Percentiles rank a stretch among this genome's conserved stretches.
Evolutionary conservation across 2,329 filamentous ascomycete genomes (phyloP).

Genomic region (Fusarium praegraminearum): DNA sequence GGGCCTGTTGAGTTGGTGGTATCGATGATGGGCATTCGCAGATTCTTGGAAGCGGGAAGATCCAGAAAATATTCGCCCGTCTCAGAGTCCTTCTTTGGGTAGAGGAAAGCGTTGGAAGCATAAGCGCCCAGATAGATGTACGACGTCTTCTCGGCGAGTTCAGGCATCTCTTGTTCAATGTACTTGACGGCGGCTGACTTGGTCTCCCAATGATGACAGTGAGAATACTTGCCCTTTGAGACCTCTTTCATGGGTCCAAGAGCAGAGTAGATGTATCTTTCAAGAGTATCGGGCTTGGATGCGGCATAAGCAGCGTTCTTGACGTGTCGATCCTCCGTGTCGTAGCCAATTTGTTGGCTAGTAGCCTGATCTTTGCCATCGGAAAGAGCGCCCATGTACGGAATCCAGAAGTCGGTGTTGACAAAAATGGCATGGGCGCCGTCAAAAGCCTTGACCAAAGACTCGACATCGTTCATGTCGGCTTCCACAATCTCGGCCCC

Average conservation of each 20-base stretch:
- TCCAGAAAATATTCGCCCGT: slow-evolving; percentile 51
- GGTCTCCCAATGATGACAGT: slow-evolving; percentile 62
- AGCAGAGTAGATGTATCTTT: slow-evolving; percentile 62
- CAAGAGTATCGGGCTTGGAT: slow-evolving; percentile 53
- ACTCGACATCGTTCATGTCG: slow-evolving; percentile 56
- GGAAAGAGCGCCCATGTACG: slow-evolving; percentile 56
- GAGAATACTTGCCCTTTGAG: slow-evolving; percentile 57
- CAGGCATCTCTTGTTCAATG: slow-evolving; percentile 56
- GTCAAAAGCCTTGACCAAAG: slow-evolving; percentile 56
- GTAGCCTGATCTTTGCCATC: slow-evolving; percentile 51
- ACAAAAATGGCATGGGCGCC: slow-evolving; percentile 62
- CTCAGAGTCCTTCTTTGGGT: slow-evolving; percentile 41
- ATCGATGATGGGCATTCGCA: slow-evolving; percentile 56
- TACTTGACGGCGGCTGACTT: slow-evolving; percentile 63
- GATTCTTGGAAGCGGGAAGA: slow-evolving; percentile 44
- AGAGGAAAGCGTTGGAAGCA: slow-evolving; percentile 39
- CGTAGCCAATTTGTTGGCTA: slow-evolving; percentile 55
- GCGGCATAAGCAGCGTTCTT: slow-evolving; percentile 67
- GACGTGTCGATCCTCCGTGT: slow-evolving; percentile 62
- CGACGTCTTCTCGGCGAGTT: slow-evolving; percentile 56
- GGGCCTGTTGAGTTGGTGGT: slow-evolving; percentile 54
- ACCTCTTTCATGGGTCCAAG: slow-evolving; percentile 59
- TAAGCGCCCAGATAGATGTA: slow-evolving; percentile 46
- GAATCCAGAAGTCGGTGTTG: slow-evolving; percentile 65
- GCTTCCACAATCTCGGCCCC: slow-evolving; percentile 60